Conservation (phyloP, 192 early-diverging fungal genomes). For the Coemansia sp. region DNA sequence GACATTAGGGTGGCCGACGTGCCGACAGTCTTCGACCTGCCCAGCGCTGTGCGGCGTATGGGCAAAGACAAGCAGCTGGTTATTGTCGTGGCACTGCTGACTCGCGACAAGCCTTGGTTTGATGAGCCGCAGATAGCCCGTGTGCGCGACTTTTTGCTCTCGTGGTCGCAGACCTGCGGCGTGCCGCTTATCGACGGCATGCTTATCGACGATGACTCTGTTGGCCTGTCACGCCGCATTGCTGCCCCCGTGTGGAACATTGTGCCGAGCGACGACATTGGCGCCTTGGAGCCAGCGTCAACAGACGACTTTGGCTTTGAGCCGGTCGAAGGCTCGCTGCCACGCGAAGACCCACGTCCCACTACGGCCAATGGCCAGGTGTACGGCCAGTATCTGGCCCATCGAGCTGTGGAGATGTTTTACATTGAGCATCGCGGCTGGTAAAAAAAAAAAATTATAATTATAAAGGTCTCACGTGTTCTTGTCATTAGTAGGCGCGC, state of each 20-base stretch:
- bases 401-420: conserved; percentile 56
- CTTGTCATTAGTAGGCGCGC: not conserved
- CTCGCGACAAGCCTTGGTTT: conserved; percentile 45
- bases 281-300: not conserved
- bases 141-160: conserved; percentile 38
- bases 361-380: conserved; percentile 8
- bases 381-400: conserved; percentile 51
- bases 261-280: conserved; percentile 12
- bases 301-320: not conserved
- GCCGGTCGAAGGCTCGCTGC: not conserved
- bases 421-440: conserved; percentile 57
- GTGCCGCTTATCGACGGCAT: conserved; percentile 49
- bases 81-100: conserved; percentile 34
- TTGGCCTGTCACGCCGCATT: conserved; percentile 15
- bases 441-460: conserved; percentile 10
- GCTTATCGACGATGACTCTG: conserved; percentile 17
- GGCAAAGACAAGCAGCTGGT: conserved; percentile 43
- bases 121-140: conserved; percentile 33
- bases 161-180: conserved; percentile 37
- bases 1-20: conserved; percentile 51
- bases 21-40: conserved; percentile 45
- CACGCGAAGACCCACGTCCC: not conserved
- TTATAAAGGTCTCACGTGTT: not conserved
- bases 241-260: conserved; percentile 27
- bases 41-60: conserved; percentile 43